phyloP scores from a whole-genome alignment of 2,329 filamentous ascomycete genomes.

The Exophiala phaeomuriformis region DNA sequence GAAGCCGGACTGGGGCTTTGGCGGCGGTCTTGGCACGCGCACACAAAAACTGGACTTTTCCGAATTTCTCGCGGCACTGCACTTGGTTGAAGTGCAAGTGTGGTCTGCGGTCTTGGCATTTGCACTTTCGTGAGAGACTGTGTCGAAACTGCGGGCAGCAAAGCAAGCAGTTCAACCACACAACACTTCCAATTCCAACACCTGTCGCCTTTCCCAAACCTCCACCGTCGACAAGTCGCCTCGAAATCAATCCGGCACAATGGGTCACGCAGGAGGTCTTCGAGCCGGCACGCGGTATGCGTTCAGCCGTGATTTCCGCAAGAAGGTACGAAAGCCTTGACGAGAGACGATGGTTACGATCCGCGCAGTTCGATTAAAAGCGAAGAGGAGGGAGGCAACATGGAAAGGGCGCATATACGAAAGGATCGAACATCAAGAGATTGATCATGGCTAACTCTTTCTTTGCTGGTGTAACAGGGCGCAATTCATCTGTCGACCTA shows the following conservation, averaged over 20 bases:
- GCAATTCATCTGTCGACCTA: constrained; percentile 91
- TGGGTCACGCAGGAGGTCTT: constrained; percentile 84
- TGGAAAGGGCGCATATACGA: neutral
- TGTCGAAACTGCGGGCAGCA: constrained; percentile 3
- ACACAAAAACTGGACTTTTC: constrained; percentile 9
- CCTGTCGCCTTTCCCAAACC: constrained; percentile 34
- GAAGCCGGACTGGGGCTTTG: constrained; percentile 3
- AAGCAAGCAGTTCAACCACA: constrained; percentile 1
- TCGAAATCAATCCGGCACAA: constrained; percentile 32
- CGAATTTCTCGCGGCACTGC: neutral
- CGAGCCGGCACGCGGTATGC: constrained; percentile 76
- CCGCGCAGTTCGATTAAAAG: neutral
- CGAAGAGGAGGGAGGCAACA: neutral
- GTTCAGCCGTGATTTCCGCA: constrained; percentile 88
- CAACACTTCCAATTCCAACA: constrained; percentile 21
- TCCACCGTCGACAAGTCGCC: constrained; percentile 48
- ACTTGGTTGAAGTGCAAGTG: neutral
- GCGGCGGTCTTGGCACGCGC: constrained; percentile 5
- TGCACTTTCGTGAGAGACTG: neutral
- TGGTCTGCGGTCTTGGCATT: constrained; percentile 1
- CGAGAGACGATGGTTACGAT: neutral
- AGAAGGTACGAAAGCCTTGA: constrained; percentile 49
- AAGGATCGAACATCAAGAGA: neutral
- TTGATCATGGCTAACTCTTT: constrained; percentile 5
- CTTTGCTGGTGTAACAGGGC: constrained; percentile 41